A percentile compares a stretch with the other conserved stretches of the same genome.
Conservation (phyloP, 2,329 filamentous ascomycete species). For the Talaromyces verruculosus region DNA sequence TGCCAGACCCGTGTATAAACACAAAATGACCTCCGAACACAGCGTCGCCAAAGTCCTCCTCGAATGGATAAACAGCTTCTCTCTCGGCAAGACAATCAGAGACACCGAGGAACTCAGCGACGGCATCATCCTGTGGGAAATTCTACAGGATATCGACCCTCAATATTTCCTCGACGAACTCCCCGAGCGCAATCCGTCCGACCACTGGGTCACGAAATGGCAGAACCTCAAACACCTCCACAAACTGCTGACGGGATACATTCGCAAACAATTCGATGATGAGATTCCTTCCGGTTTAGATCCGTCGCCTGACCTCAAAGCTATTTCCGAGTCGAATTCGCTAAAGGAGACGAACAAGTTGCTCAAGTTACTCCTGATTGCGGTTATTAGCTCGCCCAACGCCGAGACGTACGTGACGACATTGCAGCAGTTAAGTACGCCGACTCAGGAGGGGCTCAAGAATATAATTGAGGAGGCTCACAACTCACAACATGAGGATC, state of each 20-base stretch:
- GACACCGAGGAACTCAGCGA: constrained; percentile 45
- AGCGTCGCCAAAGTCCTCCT: constrained; percentile 47
- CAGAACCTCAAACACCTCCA: constrained; percentile 52
- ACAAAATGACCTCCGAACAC: constrained; percentile 49
- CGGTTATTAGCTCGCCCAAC: constrained; percentile 61
- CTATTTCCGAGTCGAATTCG: constrained; percentile 47
- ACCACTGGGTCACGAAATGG: constrained; percentile 51
- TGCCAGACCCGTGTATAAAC: neutral
- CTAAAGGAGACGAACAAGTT: constrained; percentile 53
- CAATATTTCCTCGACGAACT: constrained; percentile 50
- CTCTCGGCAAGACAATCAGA: constrained; percentile 44
- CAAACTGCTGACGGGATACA: constrained; percentile 48
- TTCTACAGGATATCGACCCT: constrained; percentile 50
- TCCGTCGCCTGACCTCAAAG: constrained; percentile 47
- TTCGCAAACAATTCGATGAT: constrained; percentile 47
- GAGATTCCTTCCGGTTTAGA: constrained; percentile 44
- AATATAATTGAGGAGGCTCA: constrained; percentile 50
- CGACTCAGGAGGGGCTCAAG: constrained; percentile 48
- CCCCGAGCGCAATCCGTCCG: constrained; percentile 45
- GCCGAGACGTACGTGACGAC: constrained; percentile 55
- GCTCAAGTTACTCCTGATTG: constrained; percentile 62
- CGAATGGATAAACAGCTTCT: constrained; percentile 51
- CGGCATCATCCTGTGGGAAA: constrained; percentile 49
- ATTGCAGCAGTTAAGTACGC: constrained; percentile 45
- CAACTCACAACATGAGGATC: constrained; percentile 40